Evolutionary conservation across 2,329 filamentous ascomycete species (phyloP), one percentile per base, ranked within the genome.

Genomic region (Geosmithia morbida): DNA sequence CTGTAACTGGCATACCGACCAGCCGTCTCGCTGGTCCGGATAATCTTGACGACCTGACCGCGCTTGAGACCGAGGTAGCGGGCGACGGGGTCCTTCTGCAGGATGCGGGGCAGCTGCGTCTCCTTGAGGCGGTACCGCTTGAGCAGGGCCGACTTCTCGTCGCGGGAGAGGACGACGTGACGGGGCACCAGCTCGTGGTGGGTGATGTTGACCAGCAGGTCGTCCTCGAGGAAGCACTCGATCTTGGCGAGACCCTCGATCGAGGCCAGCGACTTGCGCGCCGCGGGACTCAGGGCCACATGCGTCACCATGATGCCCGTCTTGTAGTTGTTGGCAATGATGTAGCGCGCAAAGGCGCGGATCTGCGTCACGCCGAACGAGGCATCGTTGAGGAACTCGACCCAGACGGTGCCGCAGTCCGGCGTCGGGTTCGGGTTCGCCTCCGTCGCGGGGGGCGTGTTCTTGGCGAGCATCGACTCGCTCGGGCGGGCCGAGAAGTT

Each of bases 1-100:
- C 90, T 74, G 67, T 98, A 98, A 77, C 87, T 95, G 45, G 92
- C 92, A 67, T 98, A 98, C 47, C 92, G 77, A 51, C 92, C 92
- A 14, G 92, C 92, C 48, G 92, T 98, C 73, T 97, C 92, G 60
- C 83, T 89, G 64, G 84, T 89, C 54, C 92, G 76, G 58, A 98
- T 96, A 58, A 98, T 98, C 78, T 98, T 98, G 59, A 98, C 92
- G 2, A 98, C 89, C 66, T 96, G 86, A 3, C 89, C 88, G 61
- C 89, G 77, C 70, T 85, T 84, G 61, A 98, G 70, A 13, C 92
- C 92, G 48, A 96, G 70, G 64, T 97, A 98, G 57, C 85, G 82
- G 22, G 92, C 87, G 46, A 98, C 88, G 2, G 92, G 92, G 63
- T 98, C 92, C 55, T 85, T 86, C 54, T 85, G 78, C 65, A 95